These are phyloP conservation scores for Torrubiella hemipterigena DNA, from an alignment of 2,329 filamentous ascomycete genomes.

Conservation along the genomic window DNA sequence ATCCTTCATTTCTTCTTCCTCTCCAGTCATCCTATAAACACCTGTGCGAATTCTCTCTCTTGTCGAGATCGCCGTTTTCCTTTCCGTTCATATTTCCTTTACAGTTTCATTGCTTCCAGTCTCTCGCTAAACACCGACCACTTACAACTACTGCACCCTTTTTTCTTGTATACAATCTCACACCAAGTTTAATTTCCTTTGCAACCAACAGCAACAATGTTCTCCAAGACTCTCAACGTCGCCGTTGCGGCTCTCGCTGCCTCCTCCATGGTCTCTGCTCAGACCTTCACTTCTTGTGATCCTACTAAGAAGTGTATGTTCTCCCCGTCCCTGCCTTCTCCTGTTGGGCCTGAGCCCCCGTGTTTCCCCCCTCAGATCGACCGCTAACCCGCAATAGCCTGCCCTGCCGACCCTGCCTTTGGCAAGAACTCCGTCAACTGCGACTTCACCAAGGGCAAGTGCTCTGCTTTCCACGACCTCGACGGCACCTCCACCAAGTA, in stretches of 20 bases:
- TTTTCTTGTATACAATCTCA: not conserved
- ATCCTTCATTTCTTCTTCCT: slow-evolving; percentile 2
- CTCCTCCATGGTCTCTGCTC: slow-evolving; percentile 35
- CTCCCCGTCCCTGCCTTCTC: not conserved
- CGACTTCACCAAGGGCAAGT: slow-evolving; percentile 54
- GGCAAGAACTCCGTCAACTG: slow-evolving; percentile 43
- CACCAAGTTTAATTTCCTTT: slow-evolving; percentile 1
- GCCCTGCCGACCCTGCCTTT: slow-evolving; percentile 54
- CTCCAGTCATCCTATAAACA: slow-evolving; percentile 1
- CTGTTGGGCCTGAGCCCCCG: not conserved
- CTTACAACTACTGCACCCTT: not conserved
- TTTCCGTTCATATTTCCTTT: slow-evolving; percentile 1
- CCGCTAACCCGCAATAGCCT: slow-evolving; percentile 19
- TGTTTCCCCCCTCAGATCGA: not conserved
- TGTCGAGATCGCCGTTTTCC: no score
- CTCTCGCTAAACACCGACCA: slow-evolving; percentile 7
- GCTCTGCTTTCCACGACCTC: slow-evolving; percentile 24
- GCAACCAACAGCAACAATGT: slow-evolving; percentile 15
- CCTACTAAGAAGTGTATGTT: slow-evolving; percentile 37
- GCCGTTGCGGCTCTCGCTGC: slow-evolving; percentile 37
- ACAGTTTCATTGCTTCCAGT: slow-evolving; percentile 6
- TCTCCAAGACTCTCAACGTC: slow-evolving; percentile 32
- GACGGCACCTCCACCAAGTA: slow-evolving; percentile 14
- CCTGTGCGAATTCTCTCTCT: not conserved
- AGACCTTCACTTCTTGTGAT: slow-evolving; percentile 45